Conservation (phyloP, 2,329 filamentous ascomycete genomes). For the Fusarium udum region DNA sequence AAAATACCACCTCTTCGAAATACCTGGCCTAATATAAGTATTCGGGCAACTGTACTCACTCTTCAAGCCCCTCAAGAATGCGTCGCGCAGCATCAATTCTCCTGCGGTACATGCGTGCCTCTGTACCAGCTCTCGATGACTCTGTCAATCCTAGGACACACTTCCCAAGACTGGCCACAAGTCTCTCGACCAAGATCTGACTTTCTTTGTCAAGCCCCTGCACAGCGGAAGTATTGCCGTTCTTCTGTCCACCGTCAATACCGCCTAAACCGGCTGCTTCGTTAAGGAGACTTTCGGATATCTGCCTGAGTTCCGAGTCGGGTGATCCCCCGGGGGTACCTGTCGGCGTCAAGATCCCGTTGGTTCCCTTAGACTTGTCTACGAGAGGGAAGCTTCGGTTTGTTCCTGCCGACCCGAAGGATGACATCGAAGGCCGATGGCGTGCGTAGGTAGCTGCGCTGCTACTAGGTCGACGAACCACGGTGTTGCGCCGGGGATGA, state of each 20-base stretch:
- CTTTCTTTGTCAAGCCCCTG: constrained; percentile 64
- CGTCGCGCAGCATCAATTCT: constrained; percentile 79
- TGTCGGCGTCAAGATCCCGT: constrained; percentile 53
- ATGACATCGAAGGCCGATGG: constrained; percentile 62
- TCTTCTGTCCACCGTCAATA: constrained; percentile 41
- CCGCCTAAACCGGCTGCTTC: constrained; percentile 57
- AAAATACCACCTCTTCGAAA: constrained; percentile 19
- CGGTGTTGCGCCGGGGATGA: constrained; percentile 46
- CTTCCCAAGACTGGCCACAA: constrained; percentile 67
- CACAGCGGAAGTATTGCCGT: constrained; percentile 52
- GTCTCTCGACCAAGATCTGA: constrained; percentile 66
- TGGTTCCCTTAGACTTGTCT: constrained; percentile 58
- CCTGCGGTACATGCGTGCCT: constrained; percentile 72
- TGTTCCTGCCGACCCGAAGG: constrained; percentile 67
- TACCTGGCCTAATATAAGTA: background rate
- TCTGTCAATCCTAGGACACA: constrained; percentile 69
- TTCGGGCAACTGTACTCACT: constrained; percentile 33
- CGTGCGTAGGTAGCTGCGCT: constrained; percentile 26
- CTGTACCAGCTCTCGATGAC: constrained; percentile 61
- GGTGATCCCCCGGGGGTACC: constrained; percentile 58
- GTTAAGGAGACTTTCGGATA: constrained; percentile 59
- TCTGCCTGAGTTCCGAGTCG: constrained; percentile 58
- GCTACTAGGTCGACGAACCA: constrained; percentile 53
- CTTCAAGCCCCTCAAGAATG: constrained; percentile 75
- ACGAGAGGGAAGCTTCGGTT: constrained; percentile 71